Percentiles rank a stretch among this genome's conserved stretches.
These are phyloP conservation scores for Dryas alaskensis DNA, from an alignment of 306 rosid species.

Conservation along the genomic window DNA sequence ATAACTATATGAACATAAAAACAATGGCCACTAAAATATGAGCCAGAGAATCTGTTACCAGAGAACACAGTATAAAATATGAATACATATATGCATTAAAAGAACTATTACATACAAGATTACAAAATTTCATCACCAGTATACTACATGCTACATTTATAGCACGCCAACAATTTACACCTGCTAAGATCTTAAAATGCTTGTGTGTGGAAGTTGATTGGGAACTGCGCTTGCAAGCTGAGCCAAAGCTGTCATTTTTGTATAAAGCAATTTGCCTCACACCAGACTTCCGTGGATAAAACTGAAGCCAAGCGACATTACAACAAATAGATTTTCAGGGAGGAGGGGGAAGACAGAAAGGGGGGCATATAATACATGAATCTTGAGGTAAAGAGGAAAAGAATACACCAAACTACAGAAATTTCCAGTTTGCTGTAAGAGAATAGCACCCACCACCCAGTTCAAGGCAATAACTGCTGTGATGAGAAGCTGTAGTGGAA, in stretches of 20 bases:
- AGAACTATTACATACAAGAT: conserved; percentile 39
- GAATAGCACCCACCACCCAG: conserved; percentile 22
- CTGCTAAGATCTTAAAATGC: conserved; percentile 28
- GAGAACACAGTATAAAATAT: neutral
- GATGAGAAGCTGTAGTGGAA: conserved; percentile 10
- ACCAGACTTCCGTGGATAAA: conserved; percentile 17
- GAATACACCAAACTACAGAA: conserved; percentile 26
- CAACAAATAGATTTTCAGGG: conserved; percentile 22
- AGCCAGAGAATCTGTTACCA: neutral
- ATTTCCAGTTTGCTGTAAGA: conserved; percentile 22
- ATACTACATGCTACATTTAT: conserved; percentile 35
- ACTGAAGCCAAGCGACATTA: conserved; percentile 10
- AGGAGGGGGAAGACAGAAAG: conserved; percentile 1
- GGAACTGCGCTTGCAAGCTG: conserved; percentile 38
- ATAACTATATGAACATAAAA: neutral
- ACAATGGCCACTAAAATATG: conserved; percentile 8
- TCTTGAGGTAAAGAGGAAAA: conserved; percentile 25
- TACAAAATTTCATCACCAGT: conserved; percentile 51
- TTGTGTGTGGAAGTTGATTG: conserved; percentile 28
- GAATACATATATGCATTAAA: conserved; percentile 16
- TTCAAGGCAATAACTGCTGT: conserved; percentile 18
- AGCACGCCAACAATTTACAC: conserved; percentile 56
- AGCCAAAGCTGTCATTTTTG: conserved; percentile 30
- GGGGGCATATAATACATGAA: conserved; percentile 39
- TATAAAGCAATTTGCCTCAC: conserved; percentile 29